Evolutionary conservation across 305 asterid species (phyloP), one percentile per base, ranked within the genome.

Genomic region (Fraxinus latifolia): DNA sequence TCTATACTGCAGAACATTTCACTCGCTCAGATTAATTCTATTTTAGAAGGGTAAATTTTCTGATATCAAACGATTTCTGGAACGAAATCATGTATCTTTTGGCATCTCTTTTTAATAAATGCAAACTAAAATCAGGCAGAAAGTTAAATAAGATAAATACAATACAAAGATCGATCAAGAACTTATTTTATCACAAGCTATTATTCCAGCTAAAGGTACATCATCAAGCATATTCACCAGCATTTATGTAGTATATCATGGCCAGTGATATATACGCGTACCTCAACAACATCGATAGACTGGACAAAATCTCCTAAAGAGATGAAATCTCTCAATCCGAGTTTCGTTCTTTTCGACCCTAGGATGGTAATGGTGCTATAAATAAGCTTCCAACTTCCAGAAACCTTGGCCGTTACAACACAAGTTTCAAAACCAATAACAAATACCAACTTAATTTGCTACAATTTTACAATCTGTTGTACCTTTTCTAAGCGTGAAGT

Each of bases 271-370:
- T 25, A 62, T 21, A 62, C n/a, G 62, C 83, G 53, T 90, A 93
- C 98, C 98, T 93, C 80, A 87, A 87, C 85, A 50, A 87, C 84
- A 82, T 91, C 84, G 33, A 95, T 95, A 36, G 68, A 79, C 84
- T 95, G 98, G 81, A 87, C 33, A 75, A 95, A 92, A 79, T 92
- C 95, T 65, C 95, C 98, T 83, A 95, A 88, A 76, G 80, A 84
- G 72, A 95, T 90, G 80, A 93, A 95, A 87, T 93, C 99, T 78
- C 99, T 83, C 89, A 95, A 87, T 83, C 99, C 98, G 14, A 93
- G 84, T 86, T 92, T 93, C 53, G 99, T 93, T 85, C 99, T 87
- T 90, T 83, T 93, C 11, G 99, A 88, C 76, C 99, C 98, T 67
- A 91, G 83, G 84, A 95, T 90, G 19, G 94, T 91, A 73, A 95